Evolutionary conservation across 306 rosid species (phyloP).

Genomic region (Gastrolobium bilobum): DNA sequence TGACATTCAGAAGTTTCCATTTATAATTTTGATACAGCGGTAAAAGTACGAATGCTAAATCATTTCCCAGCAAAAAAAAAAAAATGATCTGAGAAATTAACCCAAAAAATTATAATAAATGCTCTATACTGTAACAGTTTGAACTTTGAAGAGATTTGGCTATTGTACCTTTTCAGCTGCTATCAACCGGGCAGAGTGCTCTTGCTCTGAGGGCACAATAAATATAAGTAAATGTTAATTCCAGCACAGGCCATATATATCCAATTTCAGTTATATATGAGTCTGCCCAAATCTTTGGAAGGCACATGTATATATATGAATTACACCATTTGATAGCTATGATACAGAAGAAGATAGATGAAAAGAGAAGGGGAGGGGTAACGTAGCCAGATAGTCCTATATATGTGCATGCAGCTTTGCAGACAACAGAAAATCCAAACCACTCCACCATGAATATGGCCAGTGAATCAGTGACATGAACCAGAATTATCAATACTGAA

Average conservation of each 20-base stretch:
- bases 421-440: slow-evolving; percentile 16
- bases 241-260: slow-evolving; percentile 33
- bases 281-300: background rate
- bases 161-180: slow-evolving; percentile 71
- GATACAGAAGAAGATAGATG: background rate
- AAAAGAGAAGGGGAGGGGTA: background rate
- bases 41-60: slow-evolving; percentile 17
- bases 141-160: slow-evolving; percentile 21
- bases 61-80: slow-evolving; percentile 16
- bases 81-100: slow-evolving; percentile 16
- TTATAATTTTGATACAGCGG: slow-evolving; percentile 20
- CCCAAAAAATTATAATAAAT: slow-evolving; percentile 30
- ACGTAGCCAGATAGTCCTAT: background rate
- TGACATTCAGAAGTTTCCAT: slow-evolving; percentile 12
- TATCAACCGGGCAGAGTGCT: slow-evolving; percentile 55
- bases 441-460: slow-evolving; percentile 14
- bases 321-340: slow-evolving; percentile 2
- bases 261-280: slow-evolving; percentile 27
- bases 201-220: slow-evolving; percentile 63
- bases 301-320: background rate
- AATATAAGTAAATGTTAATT: slow-evolving; percentile 54
- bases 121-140: slow-evolving; percentile 15
- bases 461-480: slow-evolving; percentile 6
- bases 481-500: background rate
- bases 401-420: background rate